These are phyloP conservation scores for Hyaloperonospora arabidopsidis DNA, from an alignment of 352 stramenopile species.

Conservation along the genomic window DNA sequence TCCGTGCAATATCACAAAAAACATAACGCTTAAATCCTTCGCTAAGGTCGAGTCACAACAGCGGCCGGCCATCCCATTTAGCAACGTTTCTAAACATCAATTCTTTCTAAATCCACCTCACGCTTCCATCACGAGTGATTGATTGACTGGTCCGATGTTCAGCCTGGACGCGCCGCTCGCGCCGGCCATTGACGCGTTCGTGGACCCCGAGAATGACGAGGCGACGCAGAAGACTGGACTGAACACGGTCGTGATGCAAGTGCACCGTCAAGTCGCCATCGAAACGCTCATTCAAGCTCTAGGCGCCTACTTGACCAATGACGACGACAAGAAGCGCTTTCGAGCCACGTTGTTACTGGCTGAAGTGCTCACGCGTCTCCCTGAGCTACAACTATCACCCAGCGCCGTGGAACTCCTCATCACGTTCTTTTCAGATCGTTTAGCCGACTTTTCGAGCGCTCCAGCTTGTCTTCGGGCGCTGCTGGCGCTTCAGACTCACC, in stretches of 20 bases:
- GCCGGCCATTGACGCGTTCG: conserved; percentile 80
- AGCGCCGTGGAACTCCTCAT: conserved; percentile 70
- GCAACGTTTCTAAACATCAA: too few species aligned
- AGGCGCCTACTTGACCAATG: conserved; percentile 57
- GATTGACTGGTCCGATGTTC: conserved; percentile 45
- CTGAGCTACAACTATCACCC: conserved; percentile 66
- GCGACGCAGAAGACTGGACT: conserved; percentile 76
- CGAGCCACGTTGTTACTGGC: conserved; percentile 78
- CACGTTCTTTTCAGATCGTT: conserved; percentile 78
- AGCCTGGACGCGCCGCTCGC: conserved; percentile 74
- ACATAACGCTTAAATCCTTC: too few species aligned
- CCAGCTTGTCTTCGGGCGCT: conserved; percentile 67
- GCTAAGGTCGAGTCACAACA: too few species aligned
- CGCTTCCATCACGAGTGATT: too few species aligned
- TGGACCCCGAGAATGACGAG: conserved; percentile 80
- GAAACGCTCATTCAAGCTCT: conserved; percentile 77
- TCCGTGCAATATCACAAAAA: too few species aligned
- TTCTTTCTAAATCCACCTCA: too few species aligned
- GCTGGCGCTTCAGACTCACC: conserved; percentile 62
- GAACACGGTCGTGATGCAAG: conserved; percentile 85
- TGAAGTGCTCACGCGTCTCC: conserved; percentile 83
- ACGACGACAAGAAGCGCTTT: conserved; percentile 72
- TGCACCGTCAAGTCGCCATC: conserved; percentile 68
- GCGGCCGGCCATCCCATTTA: too few species aligned
- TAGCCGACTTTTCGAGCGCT: conserved; percentile 81